Percentiles rank a stretch among this genome's conserved stretches.
phyloP scores from a whole-genome alignment of 1,139 yeast species.

The Yamadazyma atmosphaerica region DNA sequence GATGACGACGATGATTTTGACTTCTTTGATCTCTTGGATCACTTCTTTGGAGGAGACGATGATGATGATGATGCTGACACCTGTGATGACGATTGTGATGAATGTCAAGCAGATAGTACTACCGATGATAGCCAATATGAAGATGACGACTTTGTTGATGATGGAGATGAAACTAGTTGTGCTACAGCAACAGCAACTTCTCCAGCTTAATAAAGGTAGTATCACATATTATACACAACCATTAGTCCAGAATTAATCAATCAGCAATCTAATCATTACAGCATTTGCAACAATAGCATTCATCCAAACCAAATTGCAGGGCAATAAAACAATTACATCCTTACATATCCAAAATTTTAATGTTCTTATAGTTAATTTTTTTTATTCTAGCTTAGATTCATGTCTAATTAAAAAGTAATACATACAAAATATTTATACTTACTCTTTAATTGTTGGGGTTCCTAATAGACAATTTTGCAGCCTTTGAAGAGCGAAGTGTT shows the following conservation, averaged over 20 bases:
- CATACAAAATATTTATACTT: too few species aligned
- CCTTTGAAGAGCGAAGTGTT: too few species aligned
- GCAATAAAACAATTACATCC: too few species aligned
- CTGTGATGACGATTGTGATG: slow-evolving; percentile 18
- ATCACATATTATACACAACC: neutral
- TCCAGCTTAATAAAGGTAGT: slow-evolving; percentile 3
- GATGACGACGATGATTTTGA: slow-evolving; percentile 19
- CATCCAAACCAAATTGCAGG: too few species aligned
- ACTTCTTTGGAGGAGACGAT: slow-evolving; percentile 18
- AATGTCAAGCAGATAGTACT: slow-evolving; percentile 12
- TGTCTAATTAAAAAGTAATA: too few species aligned
- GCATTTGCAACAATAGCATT: too few species aligned
- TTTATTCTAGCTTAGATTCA: too few species aligned
- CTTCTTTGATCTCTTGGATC: slow-evolving; percentile 16
- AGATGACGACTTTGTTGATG: slow-evolving; percentile 15
- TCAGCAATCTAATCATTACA: too few species aligned
- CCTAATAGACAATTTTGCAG: too few species aligned
- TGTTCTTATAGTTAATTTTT: too few species aligned
- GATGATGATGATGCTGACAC: slow-evolving; percentile 18
- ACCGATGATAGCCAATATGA: slow-evolving; percentile 8
- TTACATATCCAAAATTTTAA: too few species aligned
- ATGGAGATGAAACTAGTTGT: slow-evolving; percentile 15
- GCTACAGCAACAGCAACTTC: slow-evolving; percentile 9
- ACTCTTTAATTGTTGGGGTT: too few species aligned
- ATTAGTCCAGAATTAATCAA: neutral